These are phyloP conservation scores for Pleurotus cornucopiae DNA, from an alignment of 768 basidiomycete species.

Conservation along the genomic window DNA sequence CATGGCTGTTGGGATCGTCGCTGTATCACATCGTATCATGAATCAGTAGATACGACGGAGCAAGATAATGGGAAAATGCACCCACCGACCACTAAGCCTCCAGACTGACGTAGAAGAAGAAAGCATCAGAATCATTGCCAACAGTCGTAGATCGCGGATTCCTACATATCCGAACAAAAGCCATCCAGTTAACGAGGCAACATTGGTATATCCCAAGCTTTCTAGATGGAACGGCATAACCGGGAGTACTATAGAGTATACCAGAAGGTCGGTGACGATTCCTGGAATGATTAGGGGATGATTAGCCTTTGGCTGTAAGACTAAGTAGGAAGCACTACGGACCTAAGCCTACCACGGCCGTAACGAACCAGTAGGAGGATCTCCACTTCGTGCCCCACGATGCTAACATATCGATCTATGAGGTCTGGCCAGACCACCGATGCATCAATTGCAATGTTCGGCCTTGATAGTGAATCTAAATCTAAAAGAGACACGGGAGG, in stretches of 20 bases:
- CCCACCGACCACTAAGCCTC: slow-evolving; percentile 50
- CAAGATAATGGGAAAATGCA: background rate
- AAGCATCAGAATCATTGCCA: too few species aligned
- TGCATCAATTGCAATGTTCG: too few species aligned
- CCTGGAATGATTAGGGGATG: slow-evolving; percentile 20
- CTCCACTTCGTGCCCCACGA: slow-evolving; percentile 50
- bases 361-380: slow-evolving; percentile 54
- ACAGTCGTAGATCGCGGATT: background rate
- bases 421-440: too few species aligned
- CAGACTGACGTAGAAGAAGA: slow-evolving; percentile 32
- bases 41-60: background rate
- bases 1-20: slow-evolving; percentile 55
- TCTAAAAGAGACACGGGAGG: too few species aligned
- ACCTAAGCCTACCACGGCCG: slow-evolving; percentile 50
- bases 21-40: slow-evolving; percentile 17
- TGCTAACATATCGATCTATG: background rate
- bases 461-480: too few species aligned
- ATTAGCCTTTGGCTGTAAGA: background rate
- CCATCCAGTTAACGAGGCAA: slow-evolving; percentile 56
- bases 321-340: slow-evolving; percentile 12
- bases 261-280: slow-evolving; percentile 46
- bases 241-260: slow-evolving; percentile 60
- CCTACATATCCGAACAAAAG: slow-evolving; percentile 55
- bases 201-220: slow-evolving; percentile 34
- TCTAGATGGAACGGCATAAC: slow-evolving; percentile 64